phyloP scores from a whole-genome alignment of 805 yeast genomes.

The Candida incommunis region DNA sequence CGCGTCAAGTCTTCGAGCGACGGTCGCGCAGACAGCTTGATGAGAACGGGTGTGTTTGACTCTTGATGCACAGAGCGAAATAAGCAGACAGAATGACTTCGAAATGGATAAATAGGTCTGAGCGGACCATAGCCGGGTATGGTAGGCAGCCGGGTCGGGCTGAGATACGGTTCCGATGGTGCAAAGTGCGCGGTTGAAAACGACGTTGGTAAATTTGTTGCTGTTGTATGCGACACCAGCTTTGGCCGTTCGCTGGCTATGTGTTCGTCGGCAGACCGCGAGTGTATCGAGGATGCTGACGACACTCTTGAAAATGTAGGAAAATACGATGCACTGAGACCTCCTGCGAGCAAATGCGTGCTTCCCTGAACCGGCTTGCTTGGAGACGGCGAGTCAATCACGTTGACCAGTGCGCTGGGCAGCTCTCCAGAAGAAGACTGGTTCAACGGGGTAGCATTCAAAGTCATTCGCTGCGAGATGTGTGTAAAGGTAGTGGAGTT shows the following conservation, averaged over 20 bases:
- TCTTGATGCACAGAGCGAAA: constrained; percentile 8
- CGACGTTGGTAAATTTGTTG: no score
- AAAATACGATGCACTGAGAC: background rate
- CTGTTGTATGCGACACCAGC: background rate
- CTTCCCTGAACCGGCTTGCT: no score
- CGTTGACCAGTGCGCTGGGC: no score
- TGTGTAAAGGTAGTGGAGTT: no score
- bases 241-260: background rate
- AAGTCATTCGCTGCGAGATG: no score
- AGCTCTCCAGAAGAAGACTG: no score
- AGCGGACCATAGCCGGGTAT: constrained; percentile 10
- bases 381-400: no score
- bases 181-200: no score
- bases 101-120: constrained; percentile 10
- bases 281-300: background rate
- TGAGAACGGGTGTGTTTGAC: constrained; percentile 10
- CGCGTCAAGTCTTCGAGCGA: constrained; percentile 13
- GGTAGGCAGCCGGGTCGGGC: constrained; percentile 4
- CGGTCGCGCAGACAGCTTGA: constrained; percentile 11
- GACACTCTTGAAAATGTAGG: background rate
- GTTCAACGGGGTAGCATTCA: no score
- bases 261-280: background rate
- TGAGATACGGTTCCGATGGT: background rate
- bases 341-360: no score
- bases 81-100: constrained; percentile 11